These are phyloP conservation scores for Dissophora ornata DNA, from an alignment of 192 early-diverging fungal genomes.

Conservation along the genomic window DNA sequence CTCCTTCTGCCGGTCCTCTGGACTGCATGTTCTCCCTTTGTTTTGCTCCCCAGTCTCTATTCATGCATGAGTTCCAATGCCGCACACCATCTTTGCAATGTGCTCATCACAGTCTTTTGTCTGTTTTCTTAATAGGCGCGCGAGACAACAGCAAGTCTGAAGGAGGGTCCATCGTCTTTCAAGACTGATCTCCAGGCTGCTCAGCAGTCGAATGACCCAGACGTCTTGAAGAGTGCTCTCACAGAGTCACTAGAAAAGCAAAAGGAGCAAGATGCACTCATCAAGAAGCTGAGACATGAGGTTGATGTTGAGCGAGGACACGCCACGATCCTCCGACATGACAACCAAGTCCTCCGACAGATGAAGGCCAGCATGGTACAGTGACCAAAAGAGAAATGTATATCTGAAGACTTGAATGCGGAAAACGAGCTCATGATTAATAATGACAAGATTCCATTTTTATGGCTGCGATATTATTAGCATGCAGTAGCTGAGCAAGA, in stretches of 20 bases:
- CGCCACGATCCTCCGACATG: constrained; percentile 69
- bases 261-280: constrained; percentile 51
- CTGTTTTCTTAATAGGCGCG: constrained; percentile 19
- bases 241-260: constrained; percentile 45
- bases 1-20: no score
- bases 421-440: no score
- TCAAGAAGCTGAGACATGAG: constrained; percentile 75
- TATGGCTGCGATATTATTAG: constrained; percentile 38
- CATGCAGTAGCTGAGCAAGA: constrained; percentile 69
- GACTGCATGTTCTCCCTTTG: no score
- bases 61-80: no score
- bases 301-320: constrained; percentile 74
- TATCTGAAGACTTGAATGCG: background rate
- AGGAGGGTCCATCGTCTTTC: constrained; percentile 1
- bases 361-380: constrained; percentile 68
- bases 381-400: no score
- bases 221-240: constrained; percentile 29
- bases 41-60: no score
- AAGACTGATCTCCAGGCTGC: constrained; percentile 9
- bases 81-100: no score
- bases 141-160: constrained; percentile 45
- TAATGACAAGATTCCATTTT: no score
- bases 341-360: constrained; percentile 68
- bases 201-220: constrained; percentile 27
- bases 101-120: no score